These are phyloP conservation scores for Lipomyces starkeyi DNA, from an alignment of 805 yeast genomes.

Conservation along the genomic window DNA sequence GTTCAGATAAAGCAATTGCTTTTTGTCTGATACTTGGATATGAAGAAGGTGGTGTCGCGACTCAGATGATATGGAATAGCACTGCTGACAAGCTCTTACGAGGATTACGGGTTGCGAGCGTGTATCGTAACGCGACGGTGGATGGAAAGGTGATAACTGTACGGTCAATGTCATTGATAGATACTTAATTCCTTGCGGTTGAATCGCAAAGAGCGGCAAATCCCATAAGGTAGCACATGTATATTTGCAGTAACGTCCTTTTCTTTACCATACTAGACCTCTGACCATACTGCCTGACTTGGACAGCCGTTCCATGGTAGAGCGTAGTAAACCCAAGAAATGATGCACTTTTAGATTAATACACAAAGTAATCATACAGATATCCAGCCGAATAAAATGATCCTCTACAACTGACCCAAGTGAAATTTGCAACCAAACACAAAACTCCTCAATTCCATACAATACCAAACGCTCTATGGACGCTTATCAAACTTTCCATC, in stretches of 20 bases:
- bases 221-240: background rate
- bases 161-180: background rate
- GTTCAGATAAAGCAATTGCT: constrained; percentile 32
- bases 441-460: constrained; percentile 5
- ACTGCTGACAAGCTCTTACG: constrained; percentile 28
- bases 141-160: background rate
- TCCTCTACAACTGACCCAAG: constrained; percentile 1
- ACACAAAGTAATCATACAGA: background rate
- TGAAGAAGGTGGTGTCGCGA: constrained; percentile 27
- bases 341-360: background rate
- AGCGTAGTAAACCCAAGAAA: background rate
- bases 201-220: background rate
- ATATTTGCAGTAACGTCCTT: background rate
- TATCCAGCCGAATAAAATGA: background rate
- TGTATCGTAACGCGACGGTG: background rate
- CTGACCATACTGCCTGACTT: too few relatives aligned
- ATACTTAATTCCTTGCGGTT: background rate
- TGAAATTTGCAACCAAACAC: constrained; percentile 2
- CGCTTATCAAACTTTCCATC: constrained; percentile 19
- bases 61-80: constrained; percentile 34
- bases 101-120: constrained; percentile 19
- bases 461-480: constrained; percentile 11
- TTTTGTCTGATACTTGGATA: constrained; percentile 19
- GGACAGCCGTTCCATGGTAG: too few relatives aligned
- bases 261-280: too few relatives aligned